A percentile compares a stretch with the other conserved stretches of the same genome.
Evolutionary conservation across 2,329 filamentous ascomycete genomes (phyloP).

Genomic region (Diaporthe sp.): DNA sequence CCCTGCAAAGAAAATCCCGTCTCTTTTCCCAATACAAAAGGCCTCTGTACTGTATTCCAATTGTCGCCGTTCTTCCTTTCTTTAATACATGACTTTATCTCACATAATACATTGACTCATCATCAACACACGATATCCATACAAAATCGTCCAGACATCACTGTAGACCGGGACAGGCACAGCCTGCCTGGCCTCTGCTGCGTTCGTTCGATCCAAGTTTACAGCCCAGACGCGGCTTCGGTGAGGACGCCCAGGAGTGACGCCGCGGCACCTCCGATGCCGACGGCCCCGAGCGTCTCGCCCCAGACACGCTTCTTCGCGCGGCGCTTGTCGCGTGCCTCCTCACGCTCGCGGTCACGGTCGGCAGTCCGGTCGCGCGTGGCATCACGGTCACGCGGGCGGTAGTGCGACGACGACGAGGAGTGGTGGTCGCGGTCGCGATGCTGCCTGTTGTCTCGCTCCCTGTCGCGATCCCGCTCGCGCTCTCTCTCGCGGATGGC

Average conservation of each 20-base stretch:
- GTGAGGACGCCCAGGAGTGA: slow-evolving; percentile 70
- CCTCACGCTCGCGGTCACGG: slow-evolving; percentile 55
- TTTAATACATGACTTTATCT: neutral
- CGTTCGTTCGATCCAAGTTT: neutral
- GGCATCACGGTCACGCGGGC: slow-evolving; percentile 50
- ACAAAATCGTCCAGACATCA: neutral
- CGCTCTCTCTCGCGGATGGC: slow-evolving; percentile 49
- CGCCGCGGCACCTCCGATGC: slow-evolving; percentile 72
- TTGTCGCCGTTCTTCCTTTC: slow-evolving; percentile 1
- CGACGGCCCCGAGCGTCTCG: slow-evolving; percentile 69
- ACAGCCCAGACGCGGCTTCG: slow-evolving; percentile 63
- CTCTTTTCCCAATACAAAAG: neutral
- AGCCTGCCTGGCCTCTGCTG: neutral
- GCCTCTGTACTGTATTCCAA: slow-evolving; percentile 8
- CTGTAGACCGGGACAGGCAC: neutral
- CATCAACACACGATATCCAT: neutral
- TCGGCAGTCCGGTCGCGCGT: slow-evolving; percentile 56
- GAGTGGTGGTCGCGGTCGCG: slow-evolving; percentile 55
- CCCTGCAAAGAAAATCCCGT: neutral
- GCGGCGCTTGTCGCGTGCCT: slow-evolving; percentile 50
- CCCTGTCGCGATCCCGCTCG: slow-evolving; percentile 42
- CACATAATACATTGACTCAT: neutral
- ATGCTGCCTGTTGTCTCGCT: slow-evolving; percentile 56
- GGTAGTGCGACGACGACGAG: slow-evolving; percentile 34
- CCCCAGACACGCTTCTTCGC: slow-evolving; percentile 63